A percentile compares a stretch with the other conserved stretches of the same genome.
Evolutionary conservation across 805 yeast species (phyloP).

Genomic region (Suhomyces sp.): DNA sequence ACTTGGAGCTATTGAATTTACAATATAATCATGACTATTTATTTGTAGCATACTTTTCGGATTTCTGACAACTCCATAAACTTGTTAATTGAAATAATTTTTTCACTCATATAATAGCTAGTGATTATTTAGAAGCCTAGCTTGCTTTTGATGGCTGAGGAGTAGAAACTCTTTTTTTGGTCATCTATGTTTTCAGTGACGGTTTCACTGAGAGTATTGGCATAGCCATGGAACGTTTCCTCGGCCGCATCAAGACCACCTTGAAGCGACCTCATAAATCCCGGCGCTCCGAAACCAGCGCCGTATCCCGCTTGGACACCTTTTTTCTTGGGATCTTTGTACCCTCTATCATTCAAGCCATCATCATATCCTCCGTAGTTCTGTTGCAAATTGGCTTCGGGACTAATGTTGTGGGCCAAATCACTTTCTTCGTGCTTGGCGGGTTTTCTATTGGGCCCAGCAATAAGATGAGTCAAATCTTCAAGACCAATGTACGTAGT

Average conservation of each 20-base stretch:
- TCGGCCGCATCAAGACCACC: conserved; percentile 53
- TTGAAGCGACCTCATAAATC: conserved; percentile 45
- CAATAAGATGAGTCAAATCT: conserved; percentile 65
- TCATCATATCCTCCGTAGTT: conserved; percentile 26
- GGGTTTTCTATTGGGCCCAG: conserved; percentile 70
- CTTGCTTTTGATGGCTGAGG: conserved; percentile 51
- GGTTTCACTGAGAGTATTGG: conserved; percentile 50
- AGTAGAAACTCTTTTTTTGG: conserved; percentile 49
- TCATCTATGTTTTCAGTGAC: conserved; percentile 51
- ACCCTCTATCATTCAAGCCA: conserved; percentile 24
- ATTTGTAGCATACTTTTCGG: too few relatives aligned
- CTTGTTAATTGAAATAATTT: too few relatives aligned
- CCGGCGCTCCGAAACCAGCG: conserved; percentile 40
- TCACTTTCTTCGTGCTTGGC: conserved; percentile 59
- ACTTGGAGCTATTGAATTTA: too few relatives aligned
- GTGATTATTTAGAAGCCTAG: conserved; percentile 42
- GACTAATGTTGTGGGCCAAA: conserved; percentile 46
- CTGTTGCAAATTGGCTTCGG: conserved; percentile 40
- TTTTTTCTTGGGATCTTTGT: conserved; percentile 48
- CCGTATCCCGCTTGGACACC: conserved; percentile 29
- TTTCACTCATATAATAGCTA: neutral
- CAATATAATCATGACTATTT: too few relatives aligned
- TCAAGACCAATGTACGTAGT: conserved; percentile 54
- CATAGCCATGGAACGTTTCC: conserved; percentile 55
- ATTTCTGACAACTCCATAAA: too few relatives aligned